Base-by-base conservation (phyloP, 768 basidiomycete species). In the Tylopilus felleus region DNA sequence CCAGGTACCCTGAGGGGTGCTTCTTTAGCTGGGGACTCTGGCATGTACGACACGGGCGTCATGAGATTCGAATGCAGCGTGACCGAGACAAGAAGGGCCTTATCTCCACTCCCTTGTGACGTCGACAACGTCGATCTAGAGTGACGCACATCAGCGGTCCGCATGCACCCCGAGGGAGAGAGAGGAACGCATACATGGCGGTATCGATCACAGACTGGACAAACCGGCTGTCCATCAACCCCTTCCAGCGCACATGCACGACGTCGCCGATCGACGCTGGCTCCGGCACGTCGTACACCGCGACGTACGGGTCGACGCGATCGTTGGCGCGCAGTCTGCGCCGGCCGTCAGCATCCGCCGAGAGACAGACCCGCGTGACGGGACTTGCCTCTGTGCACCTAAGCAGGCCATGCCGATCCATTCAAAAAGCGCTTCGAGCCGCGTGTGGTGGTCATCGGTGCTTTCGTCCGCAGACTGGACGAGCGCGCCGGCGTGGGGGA, bases 381-480 rank as follows among this genome's bases (percentile, higher is more conserved):
- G 17, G 16, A 31, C 55, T 7, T 55, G 85, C 88, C 88, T 75
- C 63, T 86, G 84, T 2, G 88, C 75, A 14, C 82, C 85, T 5
- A 90, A 62, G 52, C 74, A 75, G 4, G 81, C 84, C 81, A 90
- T 79, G 8, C 87, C 88, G 8, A 82, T 75, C 88, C 88, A 90
- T 64, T 90, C 88, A 48, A 86, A 84, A 16, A 88, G 68, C 4
- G 63, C 68, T 8, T 69, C 64, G 40, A 80, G 68, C 8, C 73
- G 71, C 10, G 73, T 70, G 8, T 77, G 66, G 77, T 82, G 82
- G 52, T 83, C 81, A 41, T 83, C 81, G 9, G 61, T 28, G n/a
- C 56, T 67, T 22, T 78, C 77, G 2, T 65, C 60, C 28, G 61
- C 55, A 1, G 58, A 56, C 4, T 39, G 63, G 13, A 69, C 53